Evolutionary conservation across 352 stramenopile species (phyloP).

Genomic region (Salisapilia sapeloensis): DNA sequence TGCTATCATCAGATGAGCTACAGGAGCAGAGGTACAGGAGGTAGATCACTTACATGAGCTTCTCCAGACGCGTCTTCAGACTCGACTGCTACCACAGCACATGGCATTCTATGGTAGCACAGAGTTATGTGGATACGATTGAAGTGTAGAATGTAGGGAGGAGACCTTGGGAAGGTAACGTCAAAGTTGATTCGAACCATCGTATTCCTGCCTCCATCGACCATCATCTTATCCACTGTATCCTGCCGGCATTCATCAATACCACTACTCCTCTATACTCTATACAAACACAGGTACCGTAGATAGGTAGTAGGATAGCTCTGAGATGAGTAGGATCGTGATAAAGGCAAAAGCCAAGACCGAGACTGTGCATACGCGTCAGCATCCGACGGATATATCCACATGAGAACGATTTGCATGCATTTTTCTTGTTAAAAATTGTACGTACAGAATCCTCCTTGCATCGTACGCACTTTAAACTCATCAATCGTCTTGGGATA

Average conservation of each 20-base stretch:
- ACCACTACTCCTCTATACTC: neutral
- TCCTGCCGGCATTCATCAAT: constrained; percentile 13
- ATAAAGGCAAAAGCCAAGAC: constrained; percentile 54
- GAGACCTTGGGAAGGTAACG: constrained; percentile 51
- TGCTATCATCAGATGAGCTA: constrained; percentile 22
- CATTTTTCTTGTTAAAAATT: neutral
- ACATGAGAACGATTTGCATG: neutral
- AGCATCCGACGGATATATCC: neutral
- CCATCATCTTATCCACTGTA: constrained; percentile 73
- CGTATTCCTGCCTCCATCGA: constrained; percentile 52
- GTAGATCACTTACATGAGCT: constrained; percentile 14
- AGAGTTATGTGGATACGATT: neutral
- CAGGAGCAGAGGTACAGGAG: neutral
- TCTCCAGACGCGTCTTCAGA: constrained; percentile 49
- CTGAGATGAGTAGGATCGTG: constrained; percentile 38
- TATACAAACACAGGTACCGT: constrained; percentile 11
- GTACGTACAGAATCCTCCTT: constrained; percentile 56
- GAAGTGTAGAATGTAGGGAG: neutral
- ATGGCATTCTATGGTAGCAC: constrained; percentile 35
- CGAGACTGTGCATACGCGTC: constrained; percentile 21
- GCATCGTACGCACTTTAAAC: constrained; percentile 76
- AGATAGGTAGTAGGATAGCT: constrained; percentile 60
- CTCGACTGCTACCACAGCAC: constrained; percentile 51
- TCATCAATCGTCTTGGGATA: constrained; percentile 81
- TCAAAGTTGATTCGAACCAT: constrained; percentile 68